These are phyloP conservation scores for Solanum chmielewskii DNA, from an alignment of 257 asterid species.

Conservation along the genomic window DNA sequence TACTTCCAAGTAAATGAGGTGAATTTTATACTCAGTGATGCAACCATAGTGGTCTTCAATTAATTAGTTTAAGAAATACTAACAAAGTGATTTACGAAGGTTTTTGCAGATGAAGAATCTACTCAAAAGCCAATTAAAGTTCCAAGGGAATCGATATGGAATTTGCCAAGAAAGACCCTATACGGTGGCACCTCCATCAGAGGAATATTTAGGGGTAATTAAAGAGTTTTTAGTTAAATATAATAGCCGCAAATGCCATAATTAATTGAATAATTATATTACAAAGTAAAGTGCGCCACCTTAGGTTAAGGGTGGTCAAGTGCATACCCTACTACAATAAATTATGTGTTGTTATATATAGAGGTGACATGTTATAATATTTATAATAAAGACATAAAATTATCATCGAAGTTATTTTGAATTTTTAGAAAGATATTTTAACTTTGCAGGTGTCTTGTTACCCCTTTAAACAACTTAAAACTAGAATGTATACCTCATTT, in stretches of 20 bases:
- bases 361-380: neutral
- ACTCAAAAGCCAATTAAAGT: constrained; percentile 12
- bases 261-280: neutral
- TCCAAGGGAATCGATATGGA: constrained; percentile 2
- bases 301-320: neutral
- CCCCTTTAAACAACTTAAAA: no score
- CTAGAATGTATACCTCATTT: no score
- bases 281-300: neutral
- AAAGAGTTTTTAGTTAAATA: neutral
- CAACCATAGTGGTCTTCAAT: neutral
- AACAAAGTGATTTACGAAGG: neutral
- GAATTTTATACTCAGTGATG: neutral
- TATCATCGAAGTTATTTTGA: no score
- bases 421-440: no score
- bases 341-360: neutral
- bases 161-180: constrained; percentile 7
- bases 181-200: constrained; percentile 16
- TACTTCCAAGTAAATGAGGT: constrained; percentile 30
- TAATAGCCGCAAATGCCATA: neutral
- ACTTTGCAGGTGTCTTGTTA: no score
- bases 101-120: constrained; percentile 28
- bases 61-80: neutral
- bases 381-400: no score
- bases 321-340: neutral
- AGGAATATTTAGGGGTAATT: constrained; percentile 23